A percentile compares a stretch with the other conserved stretches of the same genome.
Evolutionary conservation across 352 stramenopile species (phyloP).

Genomic region (Phytophthora constricta): DNA sequence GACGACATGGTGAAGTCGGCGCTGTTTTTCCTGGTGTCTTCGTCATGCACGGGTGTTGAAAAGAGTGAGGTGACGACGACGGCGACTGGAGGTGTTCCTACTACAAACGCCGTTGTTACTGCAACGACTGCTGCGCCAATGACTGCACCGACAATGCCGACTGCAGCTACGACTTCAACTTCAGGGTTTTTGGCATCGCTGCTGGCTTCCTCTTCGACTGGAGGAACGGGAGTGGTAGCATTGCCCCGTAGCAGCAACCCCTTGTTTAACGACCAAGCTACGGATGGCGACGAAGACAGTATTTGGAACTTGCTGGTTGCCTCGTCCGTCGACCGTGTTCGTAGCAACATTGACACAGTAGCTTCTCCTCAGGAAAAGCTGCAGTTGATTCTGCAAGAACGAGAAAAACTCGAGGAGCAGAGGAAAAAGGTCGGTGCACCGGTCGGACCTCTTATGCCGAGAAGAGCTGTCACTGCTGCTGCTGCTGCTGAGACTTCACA

Average conservation of each 20-base stretch:
- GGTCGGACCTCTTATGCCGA: constrained; percentile 16
- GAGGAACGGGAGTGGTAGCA: constrained; percentile 12
- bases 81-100: background rate
- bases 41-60: constrained; percentile 56
- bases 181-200: constrained; percentile 56
- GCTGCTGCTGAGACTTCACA: constrained; percentile 3
- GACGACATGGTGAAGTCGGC: constrained; percentile 70
- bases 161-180: constrained; percentile 35
- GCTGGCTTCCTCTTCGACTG: constrained; percentile 60
- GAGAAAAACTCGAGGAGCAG: constrained; percentile 67
- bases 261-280: constrained; percentile 58
- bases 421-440: constrained; percentile 48
- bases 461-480: background rate
- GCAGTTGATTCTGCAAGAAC: constrained; percentile 66
- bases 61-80: background rate
- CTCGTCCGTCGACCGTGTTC: constrained; percentile 74
- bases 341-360: constrained; percentile 53
- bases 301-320: constrained; percentile 77
- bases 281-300: constrained; percentile 60
- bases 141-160: constrained; percentile 1
- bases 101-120: background rate
- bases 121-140: too few species aligned
- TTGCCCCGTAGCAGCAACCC: constrained; percentile 43
- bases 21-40: constrained; percentile 67
- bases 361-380: constrained; percentile 57